Evolutionary conservation across 805 yeast species (phyloP).

Genomic region (Spathaspora hagerdaliae): DNA sequence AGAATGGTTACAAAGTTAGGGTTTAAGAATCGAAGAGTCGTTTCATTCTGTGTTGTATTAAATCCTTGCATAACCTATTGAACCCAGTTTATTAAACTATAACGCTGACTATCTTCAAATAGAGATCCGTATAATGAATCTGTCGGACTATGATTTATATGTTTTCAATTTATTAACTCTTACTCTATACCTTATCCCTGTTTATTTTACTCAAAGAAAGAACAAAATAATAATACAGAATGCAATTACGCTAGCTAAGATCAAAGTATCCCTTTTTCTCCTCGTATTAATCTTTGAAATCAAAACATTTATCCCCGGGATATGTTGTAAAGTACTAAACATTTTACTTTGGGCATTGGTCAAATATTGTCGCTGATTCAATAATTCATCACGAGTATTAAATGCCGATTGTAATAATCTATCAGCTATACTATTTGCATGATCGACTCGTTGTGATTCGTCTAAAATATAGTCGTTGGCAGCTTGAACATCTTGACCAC

Average conservation of each 20-base stretch:
- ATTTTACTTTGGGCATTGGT: constrained; percentile 62
- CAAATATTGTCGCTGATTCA: constrained; percentile 64
- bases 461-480: constrained; percentile 75
- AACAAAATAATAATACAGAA: constrained; percentile 68
- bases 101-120: too few species aligned
- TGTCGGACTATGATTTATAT: too few species aligned
- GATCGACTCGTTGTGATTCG: constrained; percentile 71
- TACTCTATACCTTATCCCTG: too few species aligned
- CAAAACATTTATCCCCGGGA: constrained; percentile 81
- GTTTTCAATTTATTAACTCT: too few species aligned
- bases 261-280: constrained; percentile 80
- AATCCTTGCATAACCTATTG: too few species aligned
- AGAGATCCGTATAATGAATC: too few species aligned
- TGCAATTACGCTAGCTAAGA: constrained; percentile 72
- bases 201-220: constrained; percentile 21
- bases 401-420: constrained; percentile 77
- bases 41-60: too few species aligned
- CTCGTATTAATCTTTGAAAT: constrained; percentile 81
- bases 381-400: constrained; percentile 82
- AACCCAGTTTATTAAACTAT: too few species aligned
- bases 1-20: too few species aligned
- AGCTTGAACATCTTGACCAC: constrained; percentile 15
- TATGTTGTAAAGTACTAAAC: constrained; percentile 53
- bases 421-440: constrained; percentile 74
- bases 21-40: too few species aligned